Evolutionary conservation across 176 grass and related monocot genomes (phyloP).

Genomic region (Urochloa ruziziensis): DNA sequence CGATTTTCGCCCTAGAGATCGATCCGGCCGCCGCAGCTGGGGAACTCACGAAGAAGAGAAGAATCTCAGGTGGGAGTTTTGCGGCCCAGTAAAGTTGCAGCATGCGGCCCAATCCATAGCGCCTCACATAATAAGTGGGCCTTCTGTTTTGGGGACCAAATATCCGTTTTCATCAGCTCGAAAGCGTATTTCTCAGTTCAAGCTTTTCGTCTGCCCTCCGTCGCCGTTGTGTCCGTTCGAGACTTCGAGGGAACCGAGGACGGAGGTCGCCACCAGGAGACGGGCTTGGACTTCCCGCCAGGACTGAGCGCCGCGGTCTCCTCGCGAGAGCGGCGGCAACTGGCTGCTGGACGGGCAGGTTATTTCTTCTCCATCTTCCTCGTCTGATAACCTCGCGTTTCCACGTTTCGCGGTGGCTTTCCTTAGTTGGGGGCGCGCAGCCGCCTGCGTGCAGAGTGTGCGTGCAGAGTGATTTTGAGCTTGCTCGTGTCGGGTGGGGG

Average conservation of each 20-base stretch:
- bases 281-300: slow-evolving; percentile 13
- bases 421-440: neutral
- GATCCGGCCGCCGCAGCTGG: slow-evolving; percentile 27
- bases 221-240: neutral
- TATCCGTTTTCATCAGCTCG: neutral
- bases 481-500: neutral
- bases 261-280: neutral
- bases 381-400: neutral
- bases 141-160: neutral
- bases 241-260: neutral
- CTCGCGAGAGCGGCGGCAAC: neutral
- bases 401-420: neutral
- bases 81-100: too few relatives aligned
- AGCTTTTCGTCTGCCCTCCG: neutral
- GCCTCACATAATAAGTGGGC: neutral
- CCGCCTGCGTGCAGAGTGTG: neutral
- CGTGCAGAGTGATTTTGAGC: neutral
- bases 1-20: slow-evolving; percentile 10
- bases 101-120: neutral
- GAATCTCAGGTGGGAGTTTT: neutral
- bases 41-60: neutral
- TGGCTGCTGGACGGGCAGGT: neutral
- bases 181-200: neutral
- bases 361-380: neutral
- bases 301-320: neutral